Base-by-base conservation (phyloP, 2,329 filamentous ascomycete species). In the Nemania bipapillata region DNA sequence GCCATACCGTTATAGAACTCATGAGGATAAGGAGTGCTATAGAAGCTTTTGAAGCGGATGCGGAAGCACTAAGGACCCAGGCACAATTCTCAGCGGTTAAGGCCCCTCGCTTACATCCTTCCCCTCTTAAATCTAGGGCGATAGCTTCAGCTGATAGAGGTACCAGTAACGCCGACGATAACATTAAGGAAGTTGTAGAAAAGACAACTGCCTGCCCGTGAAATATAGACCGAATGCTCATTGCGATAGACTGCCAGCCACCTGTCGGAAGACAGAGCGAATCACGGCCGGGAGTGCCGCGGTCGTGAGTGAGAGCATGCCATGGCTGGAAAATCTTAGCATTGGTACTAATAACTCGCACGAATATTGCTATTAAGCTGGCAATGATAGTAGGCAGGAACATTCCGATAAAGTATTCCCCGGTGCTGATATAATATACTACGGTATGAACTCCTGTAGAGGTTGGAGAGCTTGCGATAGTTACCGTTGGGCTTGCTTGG, bases 301-400 rank as follows among this genome's bases (percentile, higher is more conserved):
- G 68, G 0, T 68, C 63, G 28, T 73, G 70, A 12, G 77, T 74
- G n/a, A 82, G 74, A 54, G 78, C 77, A 68, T 81, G 79, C 74
- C 77, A 81, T 0, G 80, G 80, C 69, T 81, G 79, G 28, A 74
- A 68, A 20, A 73, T 56, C 61, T 72, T 73, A 30, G 68, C 74
- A 49, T 75, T 76, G 50, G 64, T 49, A 61, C 71, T 69, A 28
- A 75, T 65, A 24, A 72, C 71, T n/a, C 73, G 70, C 8, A 76
- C 55, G 0, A 72, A 65, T 8, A 75, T 68, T 1, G 71, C 70
- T 1, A 75, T 37, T 1, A 71, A 30, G 57, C 71, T 74, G 32
- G 72, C 64, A 0, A 74, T 55, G 6, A 74, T 20, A 1, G 72
- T 74, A 0, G 74, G 73, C 0, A 74, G 58, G 59, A 74, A 74